Base-by-base conservation (phyloP, 2,329 filamentous ascomycete genomes). In the Macroventuria anomochaeta region DNA sequence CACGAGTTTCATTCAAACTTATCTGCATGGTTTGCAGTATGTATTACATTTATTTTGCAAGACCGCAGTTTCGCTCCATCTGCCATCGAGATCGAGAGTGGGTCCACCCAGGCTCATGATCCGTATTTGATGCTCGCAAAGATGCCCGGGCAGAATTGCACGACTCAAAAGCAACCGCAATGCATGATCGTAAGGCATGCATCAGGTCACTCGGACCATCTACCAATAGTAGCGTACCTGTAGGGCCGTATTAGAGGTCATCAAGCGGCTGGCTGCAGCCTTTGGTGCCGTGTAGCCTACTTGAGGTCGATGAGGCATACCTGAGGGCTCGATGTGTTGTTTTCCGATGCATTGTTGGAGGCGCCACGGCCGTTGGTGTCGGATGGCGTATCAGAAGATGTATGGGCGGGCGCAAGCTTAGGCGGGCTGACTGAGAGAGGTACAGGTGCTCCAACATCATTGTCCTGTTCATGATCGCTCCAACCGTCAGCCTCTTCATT, bases 401-500 rank as follows among this genome's bases (percentile, higher is more conserved):
- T 36, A 10, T 52, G 43, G 11, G 33, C 60, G 8, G 59, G 17
- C 2, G 53, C 47, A 32, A 13, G 28, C 26, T 34, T 33, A 3
- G 33, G 13, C 5, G 46, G 29, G 11, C 15, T 15, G 8, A 50
- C 5, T 6, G 50, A 18, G n/a, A 68, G 61, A 5, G 59, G 62
- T 5, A 69, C 57, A 8, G 70, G 70, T 8, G 20, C 58, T 15
- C 69, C 74, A 6, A 75, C 76, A 55, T 74, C 75, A 11, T 74
- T 72, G 13, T 65, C 67, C 2, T 62, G 64, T n/a, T 69, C 70
- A n/a, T 61, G 38, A 18, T 67, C 67, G 34, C 67, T 73, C 76
- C 76, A 79, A 1, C 73, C 71, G 17, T 72, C 68, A 0, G 59
- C 64, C n/a, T 76, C 72, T 6, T 74, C 67, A 20, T 60, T 59